Conservation (phyloP, 1,284 basidiomycete genomes). For the Thelephora terrestris region DNA sequence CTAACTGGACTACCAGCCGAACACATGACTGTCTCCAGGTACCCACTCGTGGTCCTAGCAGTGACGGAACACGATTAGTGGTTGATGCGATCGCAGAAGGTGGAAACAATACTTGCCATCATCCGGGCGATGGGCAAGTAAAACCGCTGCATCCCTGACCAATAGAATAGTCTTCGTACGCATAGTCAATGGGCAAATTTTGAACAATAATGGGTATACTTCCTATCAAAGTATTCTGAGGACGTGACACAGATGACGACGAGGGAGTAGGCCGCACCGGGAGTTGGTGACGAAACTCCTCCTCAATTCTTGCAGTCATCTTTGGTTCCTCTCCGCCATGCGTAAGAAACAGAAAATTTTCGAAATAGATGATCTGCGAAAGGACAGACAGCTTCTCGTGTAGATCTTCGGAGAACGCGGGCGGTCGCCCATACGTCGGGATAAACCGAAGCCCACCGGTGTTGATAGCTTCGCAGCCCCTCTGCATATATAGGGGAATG, state of each 20-base stretch:
- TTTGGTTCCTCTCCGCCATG: not conserved
- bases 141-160: no score
- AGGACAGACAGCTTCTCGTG: not conserved
- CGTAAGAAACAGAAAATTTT: not conserved
- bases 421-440: not conserved
- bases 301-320: not conserved
- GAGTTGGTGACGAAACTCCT: not conserved
- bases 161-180: no score
- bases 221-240: not conserved
- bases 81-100: no score
- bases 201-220: not conserved
- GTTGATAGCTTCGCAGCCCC: no score
- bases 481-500: no score
- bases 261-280: not conserved
- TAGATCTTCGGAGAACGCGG: not conserved
- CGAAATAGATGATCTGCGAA: not conserved
- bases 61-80: no score
- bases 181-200: not conserved
- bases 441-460: no score
- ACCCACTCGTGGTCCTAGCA: no score
- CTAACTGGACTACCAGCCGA: no score
- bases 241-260: not conserved
- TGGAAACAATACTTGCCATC: no score
- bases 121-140: no score
- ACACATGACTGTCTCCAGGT: no score